These are phyloP conservation scores for Multifurca ochricompacta DNA, from an alignment of 768 basidiomycete genomes.

Conservation along the genomic window DNA sequence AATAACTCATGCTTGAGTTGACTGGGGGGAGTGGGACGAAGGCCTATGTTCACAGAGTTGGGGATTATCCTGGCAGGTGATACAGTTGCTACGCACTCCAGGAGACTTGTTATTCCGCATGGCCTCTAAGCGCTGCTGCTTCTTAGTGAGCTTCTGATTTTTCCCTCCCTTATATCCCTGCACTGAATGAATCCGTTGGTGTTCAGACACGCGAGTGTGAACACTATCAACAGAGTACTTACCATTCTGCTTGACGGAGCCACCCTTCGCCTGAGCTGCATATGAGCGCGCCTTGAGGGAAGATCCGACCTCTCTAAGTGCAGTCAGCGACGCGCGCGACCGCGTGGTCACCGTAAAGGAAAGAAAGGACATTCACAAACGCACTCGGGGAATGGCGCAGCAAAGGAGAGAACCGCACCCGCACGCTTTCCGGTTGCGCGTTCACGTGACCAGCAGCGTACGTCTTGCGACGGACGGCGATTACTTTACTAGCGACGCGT, in stretches of 20 bases:
- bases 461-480: not conserved
- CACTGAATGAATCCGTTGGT: not conserved
- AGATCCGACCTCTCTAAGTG: not conserved
- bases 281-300: slow-evolving; percentile 2
- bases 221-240: not conserved
- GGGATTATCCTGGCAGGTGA: not conserved
- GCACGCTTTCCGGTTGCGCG: not conserved
- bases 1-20: slow-evolving; percentile 38
- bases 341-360: not conserved
- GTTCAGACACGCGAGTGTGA: not conserved
- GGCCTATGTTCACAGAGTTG: slow-evolving; percentile 26
- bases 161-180: slow-evolving; percentile 16
- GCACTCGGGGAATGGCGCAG: not conserved
- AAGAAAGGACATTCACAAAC: slow-evolving; percentile 7
- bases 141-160: slow-evolving; percentile 3
- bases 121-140: not conserved
- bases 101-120: slow-evolving; percentile 9
- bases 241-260: slow-evolving; percentile 6
- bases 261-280: slow-evolving; percentile 13
- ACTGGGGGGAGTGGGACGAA: slow-evolving; percentile 36
- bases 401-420: no score
- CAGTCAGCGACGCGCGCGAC: not conserved
- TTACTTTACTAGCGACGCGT: no score
- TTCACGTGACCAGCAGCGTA: slow-evolving; percentile 5
- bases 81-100: slow-evolving; percentile 8